phyloP scores from a whole-genome alignment of 441 rosid species.

The Populus tomentosa region DNA sequence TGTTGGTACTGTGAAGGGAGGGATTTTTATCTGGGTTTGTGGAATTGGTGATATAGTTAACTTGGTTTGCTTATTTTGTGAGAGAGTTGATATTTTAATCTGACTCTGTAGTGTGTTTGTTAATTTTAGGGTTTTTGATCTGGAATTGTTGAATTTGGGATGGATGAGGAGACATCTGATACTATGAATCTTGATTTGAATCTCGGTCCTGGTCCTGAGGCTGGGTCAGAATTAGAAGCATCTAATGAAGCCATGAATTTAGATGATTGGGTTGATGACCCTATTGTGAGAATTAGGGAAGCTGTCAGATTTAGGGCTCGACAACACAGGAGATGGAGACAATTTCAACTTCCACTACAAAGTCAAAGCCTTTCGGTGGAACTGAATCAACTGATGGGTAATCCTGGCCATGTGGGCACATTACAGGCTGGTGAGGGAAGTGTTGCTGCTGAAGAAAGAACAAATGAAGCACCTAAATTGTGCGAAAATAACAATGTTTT shows the following conservation, averaged over 20 bases:
- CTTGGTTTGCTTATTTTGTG: conserved; percentile 12
- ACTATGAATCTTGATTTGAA: conserved; percentile 96
- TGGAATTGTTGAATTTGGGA: conserved; percentile 24
- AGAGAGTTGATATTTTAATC: conserved; percentile 16
- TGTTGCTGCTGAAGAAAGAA: conserved; percentile 68
- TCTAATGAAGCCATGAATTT: conserved; percentile 48
- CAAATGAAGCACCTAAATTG: conserved; percentile 50
- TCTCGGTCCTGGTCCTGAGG: conserved; percentile 78
- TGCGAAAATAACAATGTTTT: conserved; percentile 66
- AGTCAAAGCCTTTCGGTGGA: conserved; percentile 55
- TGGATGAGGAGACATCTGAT: conserved; percentile 74
- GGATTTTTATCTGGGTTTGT: conserved; percentile 15
- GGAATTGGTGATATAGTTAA: not conserved
- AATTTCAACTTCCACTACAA: conserved; percentile 39
- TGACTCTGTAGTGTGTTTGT: not conserved
- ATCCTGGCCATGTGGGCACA: conserved; percentile 38
- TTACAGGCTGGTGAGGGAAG: conserved; percentile 94
- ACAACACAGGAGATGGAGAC: conserved; percentile 58
- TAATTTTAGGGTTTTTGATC: conserved; percentile 12
- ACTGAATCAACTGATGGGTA: conserved; percentile 48
- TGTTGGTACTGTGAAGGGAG: conserved; percentile 3
- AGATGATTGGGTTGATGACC: conserved; percentile 56
- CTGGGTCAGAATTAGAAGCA: conserved; percentile 36
- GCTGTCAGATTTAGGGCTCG: conserved; percentile 52
- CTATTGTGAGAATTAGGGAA: conserved; percentile 49